Conservation (phyloP, 495 filamentous ascomycete species). For the Neurospora sp. region DNA sequence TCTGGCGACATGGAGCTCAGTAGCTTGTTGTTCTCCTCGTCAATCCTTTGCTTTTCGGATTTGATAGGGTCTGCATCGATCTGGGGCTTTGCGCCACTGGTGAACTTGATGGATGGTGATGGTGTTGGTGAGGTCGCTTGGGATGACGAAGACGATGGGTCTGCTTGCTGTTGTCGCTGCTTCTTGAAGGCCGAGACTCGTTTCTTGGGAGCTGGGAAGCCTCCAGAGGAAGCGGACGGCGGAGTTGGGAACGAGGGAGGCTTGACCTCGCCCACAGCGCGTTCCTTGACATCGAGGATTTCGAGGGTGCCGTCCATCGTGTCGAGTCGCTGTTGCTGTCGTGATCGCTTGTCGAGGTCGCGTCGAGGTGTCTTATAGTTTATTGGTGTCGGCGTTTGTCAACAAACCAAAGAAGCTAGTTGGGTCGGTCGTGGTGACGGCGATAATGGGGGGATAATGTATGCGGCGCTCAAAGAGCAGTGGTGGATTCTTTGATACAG, state of each 20-base stretch:
- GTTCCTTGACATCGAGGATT: conserved; percentile 73
- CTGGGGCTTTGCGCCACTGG: background rate
- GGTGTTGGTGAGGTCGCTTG: background rate
- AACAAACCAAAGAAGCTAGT: background rate
- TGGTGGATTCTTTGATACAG: background rate
- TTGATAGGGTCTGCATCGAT: conserved; percentile 16
- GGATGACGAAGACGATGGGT: background rate
- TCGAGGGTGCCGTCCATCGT: conserved; percentile 38
- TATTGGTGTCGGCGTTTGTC: background rate
- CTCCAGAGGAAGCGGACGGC: conserved; percentile 47
- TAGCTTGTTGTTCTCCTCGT: conserved; percentile 67
- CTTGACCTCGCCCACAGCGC: conserved; percentile 42
- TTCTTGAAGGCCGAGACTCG: conserved; percentile 74
- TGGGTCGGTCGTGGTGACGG: background rate
- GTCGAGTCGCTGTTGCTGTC: background rate
- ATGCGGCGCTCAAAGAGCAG: background rate
- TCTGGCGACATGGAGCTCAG: conserved; percentile 69
- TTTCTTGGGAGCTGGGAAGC: conserved; percentile 81
- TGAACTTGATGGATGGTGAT: background rate
- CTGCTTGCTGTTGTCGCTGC: conserved; percentile 32
- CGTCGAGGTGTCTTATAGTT: background rate
- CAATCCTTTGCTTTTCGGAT: conserved; percentile 60
- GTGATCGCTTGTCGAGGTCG: background rate
- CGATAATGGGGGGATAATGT: background rate
- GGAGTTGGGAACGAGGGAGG: conserved; percentile 56